These are phyloP conservation scores for Mytilinidion resinicola DNA, from an alignment of 495 filamentous ascomycete genomes.

Conservation along the genomic window DNA sequence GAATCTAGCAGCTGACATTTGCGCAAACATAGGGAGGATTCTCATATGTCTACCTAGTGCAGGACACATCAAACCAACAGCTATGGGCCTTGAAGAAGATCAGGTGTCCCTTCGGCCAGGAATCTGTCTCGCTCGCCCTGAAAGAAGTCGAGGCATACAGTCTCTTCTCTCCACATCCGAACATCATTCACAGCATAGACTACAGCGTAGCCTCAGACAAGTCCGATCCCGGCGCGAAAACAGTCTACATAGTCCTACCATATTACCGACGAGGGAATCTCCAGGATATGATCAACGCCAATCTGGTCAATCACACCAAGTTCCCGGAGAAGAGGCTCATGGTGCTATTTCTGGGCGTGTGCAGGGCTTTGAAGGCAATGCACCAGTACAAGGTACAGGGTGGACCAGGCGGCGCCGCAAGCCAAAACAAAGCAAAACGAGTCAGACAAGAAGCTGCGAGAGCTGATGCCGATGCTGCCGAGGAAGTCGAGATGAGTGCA, in stretches of 20 bases:
- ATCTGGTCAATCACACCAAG: conserved; percentile 89
- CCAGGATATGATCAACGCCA: conserved; percentile 97
- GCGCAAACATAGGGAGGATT: conserved; percentile 66
- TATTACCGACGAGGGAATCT: conserved; percentile 93
- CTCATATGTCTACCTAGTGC: conserved; percentile 96
- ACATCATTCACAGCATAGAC: conserved; percentile 89
- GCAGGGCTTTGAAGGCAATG: conserved; percentile 79
- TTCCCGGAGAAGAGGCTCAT: conserved; percentile 88
- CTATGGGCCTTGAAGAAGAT: conserved; percentile 98
- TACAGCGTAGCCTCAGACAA: conserved; percentile 63
- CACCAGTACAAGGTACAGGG: conserved; percentile 74
- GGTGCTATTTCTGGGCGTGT: conserved; percentile 87
- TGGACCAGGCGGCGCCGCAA: conserved; percentile 45
- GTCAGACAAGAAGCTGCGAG: conserved; percentile 52
- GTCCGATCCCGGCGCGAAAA: conserved; percentile 66
- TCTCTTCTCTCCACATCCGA: conserved; percentile 70
- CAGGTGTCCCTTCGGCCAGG: conserved; percentile 91
- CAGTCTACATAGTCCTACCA: conserved; percentile 90
- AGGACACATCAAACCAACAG: conserved; percentile 72
- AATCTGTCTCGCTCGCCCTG: conserved; percentile 88
- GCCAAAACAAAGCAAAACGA: conserved; percentile 53
- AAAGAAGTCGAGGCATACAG: conserved; percentile 96
- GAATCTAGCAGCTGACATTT: not conserved
- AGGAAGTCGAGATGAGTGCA: conserved; percentile 46
- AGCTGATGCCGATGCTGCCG: conserved; percentile 54